Evolutionary conservation across 495 filamentous ascomycete species (phyloP), one percentile per base, ranked within the genome.

Genomic region (Aspergillus olivimuriae): DNA sequence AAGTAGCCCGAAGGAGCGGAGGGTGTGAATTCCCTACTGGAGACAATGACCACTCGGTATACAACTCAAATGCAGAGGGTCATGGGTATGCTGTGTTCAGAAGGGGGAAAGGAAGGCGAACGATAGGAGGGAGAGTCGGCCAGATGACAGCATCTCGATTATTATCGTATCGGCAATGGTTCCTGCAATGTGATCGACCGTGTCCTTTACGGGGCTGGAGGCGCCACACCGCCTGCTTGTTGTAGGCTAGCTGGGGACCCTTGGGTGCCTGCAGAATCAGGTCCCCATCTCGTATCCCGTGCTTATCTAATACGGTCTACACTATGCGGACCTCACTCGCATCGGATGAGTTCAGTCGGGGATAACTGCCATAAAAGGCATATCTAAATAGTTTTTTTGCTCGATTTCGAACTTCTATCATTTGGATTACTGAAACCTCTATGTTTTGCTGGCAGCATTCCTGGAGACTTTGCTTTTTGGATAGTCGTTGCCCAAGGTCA

Each of bases 71-170:
- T 42, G 37, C 42, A 18, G 22, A 36, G 34, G 37, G 34, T 35
- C 39, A 43, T 47, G 46, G 52, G 32, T 48, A 60, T 60, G 48
- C 34, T 55, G 51, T 52, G 46, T 41, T 38, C 33, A 49, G 47
- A 41, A 47, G 56, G 9, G 35, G 17, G 44, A 55, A 57, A 64
- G 47, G 56, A 65, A 55, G 41, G 54, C 45, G 56, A 51, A 52
- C 44, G 41, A 46, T 39, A 53, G 44, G 33, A 37, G 33, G 23
- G 18, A 15, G 24, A 23, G 26, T 30, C n/a, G 39, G 23, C 44
- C 38, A 34, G 12, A 22, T 23, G 23, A 43, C 31, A 53, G 40
- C 45, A 58, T 51, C 33, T 52, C 43, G 32, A 37, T 44, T 47
- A 53, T 52, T 51, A 47, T 54, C 52, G 47, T 45, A 54, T 56